Evolutionary conservation across 257 asterid genomes (phyloP).

Genomic region (Leonotis leonurus): DNA sequence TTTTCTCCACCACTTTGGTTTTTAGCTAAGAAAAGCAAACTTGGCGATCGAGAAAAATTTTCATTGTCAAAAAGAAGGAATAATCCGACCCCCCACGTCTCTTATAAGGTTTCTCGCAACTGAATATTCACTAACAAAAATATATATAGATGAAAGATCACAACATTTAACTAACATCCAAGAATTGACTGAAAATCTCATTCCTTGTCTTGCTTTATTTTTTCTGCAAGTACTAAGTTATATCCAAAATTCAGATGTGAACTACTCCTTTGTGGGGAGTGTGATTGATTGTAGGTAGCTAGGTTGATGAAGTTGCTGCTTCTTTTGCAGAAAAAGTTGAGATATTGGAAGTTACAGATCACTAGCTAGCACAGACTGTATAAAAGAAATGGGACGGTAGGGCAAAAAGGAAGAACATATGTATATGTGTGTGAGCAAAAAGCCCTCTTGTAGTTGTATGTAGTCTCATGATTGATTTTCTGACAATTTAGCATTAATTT

Average conservation of each 20-base stretch:
- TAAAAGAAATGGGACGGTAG: constrained; percentile 9
- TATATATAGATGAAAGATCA: no score
- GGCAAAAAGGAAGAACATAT: constrained; percentile 8
- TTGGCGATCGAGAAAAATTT: background rate
- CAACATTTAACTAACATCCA: no score
- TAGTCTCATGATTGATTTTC: constrained; percentile 28
- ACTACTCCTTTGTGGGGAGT: no score
- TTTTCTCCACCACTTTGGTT: background rate
- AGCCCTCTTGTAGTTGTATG: constrained; percentile 3
- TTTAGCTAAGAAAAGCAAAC: background rate
- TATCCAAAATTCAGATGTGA: background rate
- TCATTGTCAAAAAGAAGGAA: background rate
- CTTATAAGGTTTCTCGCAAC: background rate
- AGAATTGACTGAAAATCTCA: no score
- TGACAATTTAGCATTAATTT: constrained; percentile 16
- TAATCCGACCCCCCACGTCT: background rate
- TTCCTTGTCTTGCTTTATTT: no score
- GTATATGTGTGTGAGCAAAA: no score
- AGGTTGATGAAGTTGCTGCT: background rate
- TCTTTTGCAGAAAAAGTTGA: no score
- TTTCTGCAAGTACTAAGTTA: no score
- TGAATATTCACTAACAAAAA: background rate
- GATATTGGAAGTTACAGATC: background rate
- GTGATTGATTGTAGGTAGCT: background rate
- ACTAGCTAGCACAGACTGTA: background rate